Base-by-base conservation (phyloP, 2,329 filamentous ascomycete genomes). In the Rhynchosporium agropyri region DNA sequence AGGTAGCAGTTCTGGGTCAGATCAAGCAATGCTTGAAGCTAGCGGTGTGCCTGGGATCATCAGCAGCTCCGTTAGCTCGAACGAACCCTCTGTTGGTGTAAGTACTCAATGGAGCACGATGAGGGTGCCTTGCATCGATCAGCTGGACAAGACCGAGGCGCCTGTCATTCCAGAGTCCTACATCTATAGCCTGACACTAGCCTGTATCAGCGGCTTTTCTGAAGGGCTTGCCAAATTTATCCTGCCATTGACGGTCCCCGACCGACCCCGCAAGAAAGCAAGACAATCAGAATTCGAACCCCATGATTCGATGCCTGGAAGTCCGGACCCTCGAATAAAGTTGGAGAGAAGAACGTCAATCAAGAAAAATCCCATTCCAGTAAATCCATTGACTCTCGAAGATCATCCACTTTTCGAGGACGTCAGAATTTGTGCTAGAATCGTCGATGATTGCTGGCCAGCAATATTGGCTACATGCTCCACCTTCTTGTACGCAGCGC, bases 381-480 rank as follows among this genome's bases (percentile, higher is more conserved):
- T 94, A 20, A 99, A 99, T 74, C 95, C 95, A 2, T 79, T 99
- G 3, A 82, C 83, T 1, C 76, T 96, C 7, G 85, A 88, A 65
- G 86, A 89, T 45, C 91, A 96, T 72, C 84, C 90, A 0, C 80
- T 92, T 8, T 83, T 87, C 58, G 74, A 80, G 1, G 89, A 92
- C 56, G 86, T 98, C 62, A 85, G 88, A 71, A 86, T 87, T 1
- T 94, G 91, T 70, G 91, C 92, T 12, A 84, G 84, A 9, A 89
- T 99, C 60, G 89, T 99, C 29, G 91, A 96, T 3, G 84, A 91
- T 68, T 98, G 94, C 75, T 99, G 95, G 95, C 95, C 95, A 53
- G 95, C 95, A 12, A 88, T 98, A 45, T 84, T 99, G 55, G 94
- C 95, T 0, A 95, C 92, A 1, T 97, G 92, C 71, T 99, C 95